Conservation (phyloP, 1,139 yeast species). For the Nakaseomyces glabratus region DNA sequence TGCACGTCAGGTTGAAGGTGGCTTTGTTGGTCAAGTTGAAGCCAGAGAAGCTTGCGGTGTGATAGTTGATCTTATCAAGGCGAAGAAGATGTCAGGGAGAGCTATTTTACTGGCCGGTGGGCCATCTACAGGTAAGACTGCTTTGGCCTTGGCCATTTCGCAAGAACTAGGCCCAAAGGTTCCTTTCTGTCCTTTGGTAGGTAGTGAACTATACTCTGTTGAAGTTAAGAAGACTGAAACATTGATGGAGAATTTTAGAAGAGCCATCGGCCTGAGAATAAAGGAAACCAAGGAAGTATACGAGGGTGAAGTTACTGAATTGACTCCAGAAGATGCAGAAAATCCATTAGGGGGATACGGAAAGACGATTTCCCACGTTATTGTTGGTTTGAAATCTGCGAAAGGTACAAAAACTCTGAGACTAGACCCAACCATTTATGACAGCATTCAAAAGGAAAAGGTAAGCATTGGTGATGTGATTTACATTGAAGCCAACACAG, state of each 20-base stretch:
- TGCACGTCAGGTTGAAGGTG: conserved; percentile 78
- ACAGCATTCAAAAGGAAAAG: conserved; percentile 89
- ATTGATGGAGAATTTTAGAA: conserved; percentile 92
- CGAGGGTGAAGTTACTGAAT: conserved; percentile 95
- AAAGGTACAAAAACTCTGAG: conserved; percentile 91
- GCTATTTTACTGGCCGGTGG: conserved; percentile 96
- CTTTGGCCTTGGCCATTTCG: conserved; percentile 88
- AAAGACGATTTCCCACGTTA: conserved; percentile 87
- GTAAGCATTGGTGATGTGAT: conserved; percentile 94
- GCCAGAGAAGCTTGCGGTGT: conserved; percentile 98
- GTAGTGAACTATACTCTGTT: conserved; percentile 89
- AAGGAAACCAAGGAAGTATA: conserved; percentile 97
- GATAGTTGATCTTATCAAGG: conserved; percentile 85
- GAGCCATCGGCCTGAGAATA: conserved; percentile 91
- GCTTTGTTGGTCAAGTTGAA: conserved; percentile 88
- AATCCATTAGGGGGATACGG: conserved; percentile 98
- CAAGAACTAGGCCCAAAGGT: conserved; percentile 98
- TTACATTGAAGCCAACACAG: conserved; percentile 94
- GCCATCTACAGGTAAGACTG: conserved; percentile 98
- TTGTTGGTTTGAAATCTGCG: conserved; percentile 90
- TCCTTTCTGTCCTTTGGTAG: conserved; percentile 97
- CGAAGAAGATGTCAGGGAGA: conserved; percentile 89
- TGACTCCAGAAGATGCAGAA: conserved; percentile 95
- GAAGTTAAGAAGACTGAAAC: conserved; percentile 97
- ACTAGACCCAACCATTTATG: conserved; percentile 91